phyloP scores from a whole-genome alignment of 2,329 filamentous ascomycete species.

The Capronia americana region DNA sequence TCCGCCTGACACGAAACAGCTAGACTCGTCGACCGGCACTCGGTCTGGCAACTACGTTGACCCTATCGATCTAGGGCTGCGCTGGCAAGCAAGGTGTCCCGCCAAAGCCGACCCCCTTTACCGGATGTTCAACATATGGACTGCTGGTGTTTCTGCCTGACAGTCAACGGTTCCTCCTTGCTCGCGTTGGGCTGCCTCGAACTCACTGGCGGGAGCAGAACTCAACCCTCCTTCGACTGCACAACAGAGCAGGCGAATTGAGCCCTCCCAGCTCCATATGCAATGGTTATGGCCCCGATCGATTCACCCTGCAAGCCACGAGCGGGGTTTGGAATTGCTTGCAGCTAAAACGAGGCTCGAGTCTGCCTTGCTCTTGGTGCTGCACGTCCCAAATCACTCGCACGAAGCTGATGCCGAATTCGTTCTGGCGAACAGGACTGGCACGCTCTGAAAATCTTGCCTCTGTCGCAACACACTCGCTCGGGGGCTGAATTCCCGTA shows the following conservation, averaged over 20 bases:
- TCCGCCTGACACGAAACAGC: not conserved
- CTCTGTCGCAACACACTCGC: not conserved
- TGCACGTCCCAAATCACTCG: not conserved
- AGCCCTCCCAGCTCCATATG: not conserved
- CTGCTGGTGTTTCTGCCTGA: not conserved
- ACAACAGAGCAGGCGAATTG: not conserved
- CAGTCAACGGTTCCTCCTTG: not conserved
- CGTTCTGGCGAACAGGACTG: not conserved
- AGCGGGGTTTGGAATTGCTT: not conserved
- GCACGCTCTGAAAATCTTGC: not conserved
- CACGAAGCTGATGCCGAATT: not conserved
- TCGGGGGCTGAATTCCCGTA: not conserved
- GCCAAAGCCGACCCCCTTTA: not conserved
- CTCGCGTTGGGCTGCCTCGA: not conserved
- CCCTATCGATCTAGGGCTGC: not conserved
- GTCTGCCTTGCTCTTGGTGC: slow-evolving; percentile 6
- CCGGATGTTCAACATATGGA: not conserved
- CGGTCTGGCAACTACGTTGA: not conserved
- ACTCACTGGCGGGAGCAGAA: not conserved
- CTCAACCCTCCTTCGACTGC: not conserved
- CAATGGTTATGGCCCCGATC: not conserved
- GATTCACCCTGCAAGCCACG: not conserved
- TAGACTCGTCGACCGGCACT: not conserved
- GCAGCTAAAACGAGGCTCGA: not conserved
- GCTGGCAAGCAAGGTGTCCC: not conserved